These are phyloP conservation scores for Neodidymelliopsis sp. DNA, from an alignment of 2,329 filamentous ascomycete genomes.

Conservation along the genomic window DNA sequence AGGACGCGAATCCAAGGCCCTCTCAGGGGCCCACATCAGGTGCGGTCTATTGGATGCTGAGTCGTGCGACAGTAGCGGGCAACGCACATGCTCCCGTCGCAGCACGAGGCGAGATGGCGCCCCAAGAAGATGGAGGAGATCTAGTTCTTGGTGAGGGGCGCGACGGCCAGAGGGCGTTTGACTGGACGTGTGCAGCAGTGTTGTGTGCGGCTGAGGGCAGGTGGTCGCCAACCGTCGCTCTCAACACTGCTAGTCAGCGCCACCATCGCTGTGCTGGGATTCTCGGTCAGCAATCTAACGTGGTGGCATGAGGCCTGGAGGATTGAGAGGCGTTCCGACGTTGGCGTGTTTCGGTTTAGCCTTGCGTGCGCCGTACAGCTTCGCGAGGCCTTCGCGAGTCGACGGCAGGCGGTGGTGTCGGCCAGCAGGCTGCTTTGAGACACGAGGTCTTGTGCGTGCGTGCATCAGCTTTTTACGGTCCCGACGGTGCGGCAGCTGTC, in stretches of 20 bases:
- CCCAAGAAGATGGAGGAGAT: conserved; percentile 10
- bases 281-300: conserved; percentile 23
- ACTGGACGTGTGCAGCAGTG: neutral
- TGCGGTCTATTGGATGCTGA: conserved; percentile 27
- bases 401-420: conserved; percentile 20
- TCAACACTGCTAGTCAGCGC: conserved; percentile 5
- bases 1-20: conserved; percentile 28
- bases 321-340: conserved; percentile 22
- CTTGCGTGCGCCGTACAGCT: conserved; percentile 21
- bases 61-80: conserved; percentile 43
- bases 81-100: conserved; percentile 39
- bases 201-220: conserved; percentile 3
- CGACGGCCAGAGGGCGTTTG: neutral
- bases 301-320: conserved; percentile 19
- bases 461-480: conserved; percentile 20
- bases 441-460: conserved; percentile 24
- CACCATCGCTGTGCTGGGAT: conserved; percentile 11
- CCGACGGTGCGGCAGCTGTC: conserved; percentile 20
- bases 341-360: conserved; percentile 30
- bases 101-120: conserved; percentile 29
- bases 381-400: conserved; percentile 26
- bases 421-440: conserved; percentile 28
- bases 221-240: neutral
- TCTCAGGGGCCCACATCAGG: conserved; percentile 27
- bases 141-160: conserved; percentile 4